Conservation (phyloP, 1,139 yeast species). For the Pichia sp. region DNA sequence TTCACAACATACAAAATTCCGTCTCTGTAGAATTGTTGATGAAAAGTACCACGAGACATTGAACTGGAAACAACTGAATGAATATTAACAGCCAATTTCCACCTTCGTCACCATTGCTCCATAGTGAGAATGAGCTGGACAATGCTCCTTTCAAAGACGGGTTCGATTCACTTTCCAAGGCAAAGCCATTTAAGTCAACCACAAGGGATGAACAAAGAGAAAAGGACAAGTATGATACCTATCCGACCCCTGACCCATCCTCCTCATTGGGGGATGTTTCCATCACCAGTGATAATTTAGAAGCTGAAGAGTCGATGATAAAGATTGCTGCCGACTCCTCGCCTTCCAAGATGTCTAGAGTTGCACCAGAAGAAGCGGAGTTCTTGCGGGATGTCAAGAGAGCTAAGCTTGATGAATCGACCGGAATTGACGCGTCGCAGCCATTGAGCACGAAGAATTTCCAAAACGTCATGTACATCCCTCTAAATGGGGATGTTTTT, state of each 20-base stretch:
- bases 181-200: background rate
- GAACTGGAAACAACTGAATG: constrained; percentile 4
- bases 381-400: background rate
- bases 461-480: constrained; percentile 18
- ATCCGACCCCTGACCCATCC: constrained; percentile 43
- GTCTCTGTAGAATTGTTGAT: too few species aligned
- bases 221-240: constrained; percentile 20
- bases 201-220: background rate
- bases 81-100: constrained; percentile 23
- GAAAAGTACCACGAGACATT: background rate
- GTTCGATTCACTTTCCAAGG: background rate
- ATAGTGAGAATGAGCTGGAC: constrained; percentile 10
- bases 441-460: constrained; percentile 21
- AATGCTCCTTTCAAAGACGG: background rate
- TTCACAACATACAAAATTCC: too few species aligned
- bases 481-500: constrained; percentile 20
- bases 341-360: background rate
- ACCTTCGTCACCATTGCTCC: constrained; percentile 25
- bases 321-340: background rate
- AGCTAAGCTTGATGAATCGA: background rate
- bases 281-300: constrained; percentile 7
- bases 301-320: background rate
- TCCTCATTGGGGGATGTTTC: constrained; percentile 36
- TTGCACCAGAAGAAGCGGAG: background rate
- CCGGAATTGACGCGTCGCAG: constrained; percentile 26